Evolutionary conservation across 2,329 filamentous ascomycete species (phyloP), one percentile per base, ranked within the genome.

Genomic region (Aschersonia sp.): DNA sequence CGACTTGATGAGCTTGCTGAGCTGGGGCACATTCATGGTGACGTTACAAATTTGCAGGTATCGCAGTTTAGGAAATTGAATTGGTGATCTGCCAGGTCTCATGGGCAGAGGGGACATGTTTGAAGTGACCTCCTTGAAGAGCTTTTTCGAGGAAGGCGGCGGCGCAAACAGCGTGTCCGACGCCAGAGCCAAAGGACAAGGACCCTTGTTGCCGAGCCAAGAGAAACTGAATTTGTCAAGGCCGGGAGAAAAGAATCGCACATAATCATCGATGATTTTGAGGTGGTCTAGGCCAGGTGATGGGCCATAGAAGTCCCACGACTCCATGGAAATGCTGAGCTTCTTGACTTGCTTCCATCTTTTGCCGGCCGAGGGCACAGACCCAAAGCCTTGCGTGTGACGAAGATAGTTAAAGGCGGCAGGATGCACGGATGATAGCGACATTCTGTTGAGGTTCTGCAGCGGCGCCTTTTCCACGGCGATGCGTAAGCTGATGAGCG

Each of bases 401-500:
- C 85, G 82, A 28, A 95, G 73, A 60, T 92, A 91, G 55, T 84
- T 74, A 46, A 94, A 78, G 5, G 83, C 84, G 1, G 78, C 75
- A 0, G 86, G 80, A 55, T 94, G 87, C 7, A 94, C 76, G 2
- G 78, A 78, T 9, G 78, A 76, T 2, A 94, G 73, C 1, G 84
- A 84, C 3, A 95, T 72, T 51, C 82, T 82, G 52, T 73, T 70
- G 10, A 95, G 74, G 50, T 72, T 74, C 46, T 69, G 70, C 45
- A 92, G 67, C 1, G 80, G 77, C 7, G 82, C 78, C 47, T 82
- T 77, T 67, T 94, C 89, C 31, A 94, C 67, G 9, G 89, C 84
- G 53, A 94, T 88, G 53, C 88, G 83, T 48, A 94, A 68, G 53
- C 86, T 92, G 60, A 94, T 88, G 51, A 95, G 78, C 4, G 87